Base-by-base conservation (phyloP, 257 asterid species). In the Solanum sitiens region DNA sequence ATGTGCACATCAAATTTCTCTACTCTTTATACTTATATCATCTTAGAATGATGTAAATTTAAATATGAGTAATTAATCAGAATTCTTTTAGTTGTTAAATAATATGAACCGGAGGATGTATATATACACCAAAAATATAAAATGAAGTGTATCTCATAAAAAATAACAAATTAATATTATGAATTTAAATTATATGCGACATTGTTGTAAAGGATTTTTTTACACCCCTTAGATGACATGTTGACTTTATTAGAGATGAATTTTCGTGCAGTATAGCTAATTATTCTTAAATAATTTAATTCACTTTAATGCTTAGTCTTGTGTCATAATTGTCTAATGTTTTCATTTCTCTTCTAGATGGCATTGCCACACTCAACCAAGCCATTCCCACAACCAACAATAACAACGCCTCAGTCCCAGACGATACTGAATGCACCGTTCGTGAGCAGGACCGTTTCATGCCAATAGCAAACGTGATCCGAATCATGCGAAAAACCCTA, bases 381-480 rank as follows among this genome's bases (percentile, higher is more conserved):
- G 89, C 61, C 84, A 30, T 70, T 65, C 20, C 87, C 75, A 30
- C 83, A 27, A 30, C 76, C 37, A 11, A 70, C 16, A 9, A 47
- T 11, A 50, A 42, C 25, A n/a, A 68, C 9, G n/a, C 83, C 44
- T 35, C 27, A 1, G 21, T 85, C 40, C 5, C 87, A 18, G 93
- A 89, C 1, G 95, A 92, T 45, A 70, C 87, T 0, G 98, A 94
- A 76, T 94, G 98, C 91, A 86, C 91, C 0, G 95, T 95, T 56
- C 94, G 99, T 3, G 98, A 96, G 94, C 99, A 96, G 37, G 99
- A 96, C 87, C 92, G 98, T 1, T 96, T 96, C 93, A 95, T 96
- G 98, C 99, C 99, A 3, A 95, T 96, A 32, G 98, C 99, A 0
- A 96, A 95, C 27, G 97, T 96, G 70, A 94, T 96, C 72, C 88